A percentile compares a stretch with the other conserved stretches of the same genome.
These are phyloP conservation scores for Myxozyma udenii DNA, from an alignment of 805 yeast species.

Conservation along the genomic window DNA sequence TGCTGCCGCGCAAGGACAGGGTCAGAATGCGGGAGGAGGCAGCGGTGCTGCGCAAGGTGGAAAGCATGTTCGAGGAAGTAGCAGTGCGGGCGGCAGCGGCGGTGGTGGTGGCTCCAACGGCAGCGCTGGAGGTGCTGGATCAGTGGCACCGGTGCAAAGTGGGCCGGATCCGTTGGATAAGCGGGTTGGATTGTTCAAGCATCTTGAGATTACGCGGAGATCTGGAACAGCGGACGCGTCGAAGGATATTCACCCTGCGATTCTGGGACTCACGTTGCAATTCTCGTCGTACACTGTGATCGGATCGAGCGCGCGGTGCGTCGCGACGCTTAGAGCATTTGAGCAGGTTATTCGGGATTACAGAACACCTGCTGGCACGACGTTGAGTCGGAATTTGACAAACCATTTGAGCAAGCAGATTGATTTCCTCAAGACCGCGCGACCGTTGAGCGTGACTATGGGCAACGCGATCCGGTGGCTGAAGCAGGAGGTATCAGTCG, in stretches of 20 bases:
- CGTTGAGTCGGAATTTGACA: slow-evolving; percentile 83
- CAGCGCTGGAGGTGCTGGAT: slow-evolving; percentile 45
- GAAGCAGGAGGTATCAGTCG: slow-evolving; percentile 83
- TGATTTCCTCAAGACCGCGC: slow-evolving; percentile 82
- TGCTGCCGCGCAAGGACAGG: slow-evolving; percentile 19
- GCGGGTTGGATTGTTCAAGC: slow-evolving; percentile 40
- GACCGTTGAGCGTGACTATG: slow-evolving; percentile 91
- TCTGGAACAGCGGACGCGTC: slow-evolving; percentile 51
- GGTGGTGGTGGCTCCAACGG: slow-evolving; percentile 44
- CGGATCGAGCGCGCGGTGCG: slow-evolving; percentile 84
- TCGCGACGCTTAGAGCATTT: slow-evolving; percentile 80
- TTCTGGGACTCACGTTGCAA: slow-evolving; percentile 72
- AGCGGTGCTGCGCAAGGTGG: slow-evolving; percentile 27
- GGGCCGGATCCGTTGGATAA: slow-evolving; percentile 24
- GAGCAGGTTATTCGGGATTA: slow-evolving; percentile 76
- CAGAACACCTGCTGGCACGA: slow-evolving; percentile 77
- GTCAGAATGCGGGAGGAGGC: slow-evolving; percentile 41
- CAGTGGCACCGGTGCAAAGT: slow-evolving; percentile 39
- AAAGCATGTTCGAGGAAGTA: slow-evolving; percentile 10
- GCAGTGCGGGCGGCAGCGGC: slow-evolving; percentile 40
- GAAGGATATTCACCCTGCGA: slow-evolving; percentile 82
- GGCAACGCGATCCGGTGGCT: slow-evolving; percentile 98
- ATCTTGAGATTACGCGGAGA: slow-evolving; percentile 38
- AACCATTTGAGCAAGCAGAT: slow-evolving; percentile 87
- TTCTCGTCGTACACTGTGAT: slow-evolving; percentile 80